phyloP scores from a whole-genome alignment of 345 rosid genomes.

The Ceriops decandra region DNA sequence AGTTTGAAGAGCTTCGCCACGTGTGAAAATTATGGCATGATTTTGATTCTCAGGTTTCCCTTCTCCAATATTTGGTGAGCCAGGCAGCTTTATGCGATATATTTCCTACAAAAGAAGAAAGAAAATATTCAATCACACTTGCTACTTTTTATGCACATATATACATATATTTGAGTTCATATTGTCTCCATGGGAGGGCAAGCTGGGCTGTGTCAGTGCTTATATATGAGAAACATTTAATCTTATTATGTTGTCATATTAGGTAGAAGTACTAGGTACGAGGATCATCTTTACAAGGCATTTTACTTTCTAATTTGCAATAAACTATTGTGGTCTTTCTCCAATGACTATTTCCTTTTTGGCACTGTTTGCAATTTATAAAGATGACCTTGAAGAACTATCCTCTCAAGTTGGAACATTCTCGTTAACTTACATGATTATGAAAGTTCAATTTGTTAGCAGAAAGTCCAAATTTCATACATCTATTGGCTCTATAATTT shows the following conservation, averaged over 20 bases:
- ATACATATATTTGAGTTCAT: not conserved
- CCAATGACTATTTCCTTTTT: too few species aligned
- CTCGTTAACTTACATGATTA: not conserved
- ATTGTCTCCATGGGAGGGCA: not conserved
- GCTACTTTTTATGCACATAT: not conserved
- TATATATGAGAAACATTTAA: too few species aligned
- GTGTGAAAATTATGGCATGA: slow-evolving; percentile 83
- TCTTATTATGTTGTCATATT: too few species aligned
- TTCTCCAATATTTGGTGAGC: slow-evolving; percentile 89
- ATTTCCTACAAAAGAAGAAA: slow-evolving; percentile 50
- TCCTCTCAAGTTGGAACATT: not conserved
- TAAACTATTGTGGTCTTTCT: too few species aligned
- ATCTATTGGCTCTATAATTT: too few species aligned
- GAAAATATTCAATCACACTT: slow-evolving; percentile 2
- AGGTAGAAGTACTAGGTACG: too few species aligned
- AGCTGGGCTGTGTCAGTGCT: too few species aligned
- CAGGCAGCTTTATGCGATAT: slow-evolving; percentile 91
- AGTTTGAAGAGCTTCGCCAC: slow-evolving; percentile 95
- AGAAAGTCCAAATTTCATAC: not conserved
- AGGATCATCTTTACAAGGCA: too few species aligned
- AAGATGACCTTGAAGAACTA: not conserved
- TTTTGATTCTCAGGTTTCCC: slow-evolving; percentile 99
- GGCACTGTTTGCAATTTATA: not conserved
- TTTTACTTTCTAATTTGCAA: too few species aligned
- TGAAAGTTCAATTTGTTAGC: not conserved